phyloP scores from a whole-genome alignment of 2,329 filamentous ascomycete species.

The Cladosporium sp. region DNA sequence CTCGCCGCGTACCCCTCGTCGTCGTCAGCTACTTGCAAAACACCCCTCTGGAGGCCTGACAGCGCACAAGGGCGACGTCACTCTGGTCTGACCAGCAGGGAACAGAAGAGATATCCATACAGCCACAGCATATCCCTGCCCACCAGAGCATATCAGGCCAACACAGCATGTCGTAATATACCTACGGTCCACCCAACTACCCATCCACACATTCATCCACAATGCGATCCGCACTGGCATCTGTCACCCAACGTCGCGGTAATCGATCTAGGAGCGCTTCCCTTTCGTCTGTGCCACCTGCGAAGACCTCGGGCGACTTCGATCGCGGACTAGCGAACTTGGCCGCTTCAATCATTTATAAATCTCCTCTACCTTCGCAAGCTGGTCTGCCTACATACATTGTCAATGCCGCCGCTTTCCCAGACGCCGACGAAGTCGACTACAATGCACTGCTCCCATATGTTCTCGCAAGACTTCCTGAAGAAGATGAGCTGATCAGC shows the following conservation, averaged over 20 bases:
- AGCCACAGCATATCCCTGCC: not conserved
- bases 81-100: no score
- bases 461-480: slow-evolving; percentile 51
- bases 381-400: slow-evolving; percentile 50
- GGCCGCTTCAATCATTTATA: slow-evolving; percentile 52
- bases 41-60: no score
- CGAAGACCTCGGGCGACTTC: slow-evolving; percentile 44
- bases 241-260: slow-evolving; percentile 24
- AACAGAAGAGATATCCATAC: no score
- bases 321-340: slow-evolving; percentile 44
- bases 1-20: not conserved
- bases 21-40: not conserved
- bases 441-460: slow-evolving; percentile 54
- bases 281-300: slow-evolving; percentile 45
- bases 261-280: slow-evolving; percentile 34
- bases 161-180: slow-evolving; percentile 7
- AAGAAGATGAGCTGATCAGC: slow-evolving; percentile 51
- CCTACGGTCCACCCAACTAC: not conserved
- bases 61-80: no score
- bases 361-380: slow-evolving; percentile 47
- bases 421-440: slow-evolving; percentile 50
- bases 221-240: slow-evolving; percentile 29
- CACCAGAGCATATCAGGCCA: not conserved
- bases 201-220: not conserved
- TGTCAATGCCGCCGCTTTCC: slow-evolving; percentile 54